These are phyloP conservation scores for Conringia planisiliqua DNA, from an alignment of 345 rosid genomes.

Conservation along the genomic window DNA sequence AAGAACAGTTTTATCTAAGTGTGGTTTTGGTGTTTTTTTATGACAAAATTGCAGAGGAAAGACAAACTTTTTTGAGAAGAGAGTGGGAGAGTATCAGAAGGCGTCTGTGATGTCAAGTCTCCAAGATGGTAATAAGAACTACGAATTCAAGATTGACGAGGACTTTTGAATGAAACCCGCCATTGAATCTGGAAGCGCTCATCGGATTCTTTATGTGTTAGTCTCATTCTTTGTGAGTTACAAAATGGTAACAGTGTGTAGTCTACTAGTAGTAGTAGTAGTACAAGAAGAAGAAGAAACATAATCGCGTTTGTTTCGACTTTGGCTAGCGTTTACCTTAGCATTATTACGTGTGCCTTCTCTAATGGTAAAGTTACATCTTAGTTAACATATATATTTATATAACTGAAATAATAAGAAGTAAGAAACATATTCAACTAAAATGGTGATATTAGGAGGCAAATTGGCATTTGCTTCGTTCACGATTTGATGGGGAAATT, in stretches of 20 bases:
- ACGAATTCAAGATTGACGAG: slow-evolving; percentile 65
- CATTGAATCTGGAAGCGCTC: background rate
- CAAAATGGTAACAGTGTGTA: background rate
- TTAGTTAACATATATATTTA: background rate
- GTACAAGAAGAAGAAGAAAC: background rate
- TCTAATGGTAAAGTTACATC: background rate
- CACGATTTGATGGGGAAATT: background rate
- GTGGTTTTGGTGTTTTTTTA: slow-evolving; percentile 12
- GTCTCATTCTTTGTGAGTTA: background rate
- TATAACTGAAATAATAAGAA: background rate
- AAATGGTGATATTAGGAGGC: background rate
- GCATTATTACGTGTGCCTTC: background rate
- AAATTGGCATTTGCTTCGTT: background rate
- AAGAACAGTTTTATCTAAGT: background rate
- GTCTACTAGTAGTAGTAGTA: background rate
- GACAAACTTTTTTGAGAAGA: slow-evolving; percentile 78
- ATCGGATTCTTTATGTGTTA: slow-evolving; percentile 8
- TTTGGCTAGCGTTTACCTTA: background rate
- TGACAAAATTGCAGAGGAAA: slow-evolving; percentile 57
- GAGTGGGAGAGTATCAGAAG: slow-evolving; percentile 91
- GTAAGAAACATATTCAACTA: background rate
- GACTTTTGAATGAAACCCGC: slow-evolving; percentile 44
- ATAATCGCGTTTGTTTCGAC: background rate
- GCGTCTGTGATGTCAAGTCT: slow-evolving; percentile 88
- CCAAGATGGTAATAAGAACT: slow-evolving; percentile 58